Base-by-base conservation (phyloP, 148 eudicot genomes). In the Euryodendron excelsum region DNA sequence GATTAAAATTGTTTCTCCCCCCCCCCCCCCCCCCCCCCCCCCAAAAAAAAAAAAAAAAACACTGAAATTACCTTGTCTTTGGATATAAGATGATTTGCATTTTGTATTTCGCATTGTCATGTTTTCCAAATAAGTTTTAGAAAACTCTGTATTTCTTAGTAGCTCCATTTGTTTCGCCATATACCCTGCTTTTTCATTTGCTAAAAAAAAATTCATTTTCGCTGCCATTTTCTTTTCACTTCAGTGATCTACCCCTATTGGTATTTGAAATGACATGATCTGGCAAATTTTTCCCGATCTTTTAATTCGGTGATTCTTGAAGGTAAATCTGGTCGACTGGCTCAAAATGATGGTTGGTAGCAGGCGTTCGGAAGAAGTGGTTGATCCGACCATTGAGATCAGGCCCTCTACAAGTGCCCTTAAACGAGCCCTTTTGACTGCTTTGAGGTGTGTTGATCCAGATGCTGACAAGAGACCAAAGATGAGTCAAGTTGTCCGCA, bases 281-380 rank as follows among this genome's bases (percentile, higher is more conserved):
- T 2, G 50, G 1, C 25, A 5, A 6, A 31, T 60, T 53, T 58
- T 41, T 18, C 73, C 73, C 64, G 58, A 78, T 72, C 27, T 28
- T 9, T 55, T 47, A 17, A 23, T 60, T 72, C 62, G 76, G 34
- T 70, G 45, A 21, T 48, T 75, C 33, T 5, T 76, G 84, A 84
- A 94, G 98, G 95, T 91, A 64, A 91, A 93, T 80, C 87, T 95
- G 59, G 97, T 95, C 18, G 97, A 95, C 70, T 95, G 99, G 97
- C 93, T 95, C 39, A 93, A 95, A 84, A 82, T 85, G 79, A 95
- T 93, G 99, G 96, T 95, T 56, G 96, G 89, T 39, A 85, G 81
- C 73, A 91, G 88, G 80, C 90, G 92, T 31, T 86, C 96, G 17
- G 97, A 95, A 82, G 96, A 95, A 86, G 98, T 93, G 36, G 94